Base-by-base conservation (phyloP, 768 basidiomycete species). In the Mycena metata region DNA sequence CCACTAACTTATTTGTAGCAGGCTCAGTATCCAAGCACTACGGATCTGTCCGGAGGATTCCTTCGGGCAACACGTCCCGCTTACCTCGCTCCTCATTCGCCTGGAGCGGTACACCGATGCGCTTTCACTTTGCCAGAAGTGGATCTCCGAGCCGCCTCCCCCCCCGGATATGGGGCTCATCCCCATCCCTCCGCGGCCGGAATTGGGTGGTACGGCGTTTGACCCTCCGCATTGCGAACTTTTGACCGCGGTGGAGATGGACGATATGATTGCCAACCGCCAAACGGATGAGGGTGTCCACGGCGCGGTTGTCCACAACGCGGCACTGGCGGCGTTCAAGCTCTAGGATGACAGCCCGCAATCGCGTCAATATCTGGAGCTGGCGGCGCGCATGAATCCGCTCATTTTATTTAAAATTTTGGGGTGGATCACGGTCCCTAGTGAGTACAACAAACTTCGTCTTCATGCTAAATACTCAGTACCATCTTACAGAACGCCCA, bases 351-450 rank as follows among this genome's bases (percentile, higher is more conserved):
- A 51, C 60, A 50, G 47, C 23, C 46, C 60, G 1, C 36, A 61
- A 36, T 50, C 49, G 16, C 60, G 39, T 2, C 60, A 61, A 30
- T 61, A 61, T 42, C 47, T 61, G 13, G 60, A 51, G 60, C 60
- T 51, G 1, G 60, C 35, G 3, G 35, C 39, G 7, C 35, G 47
- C 4, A 42, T 61, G 15, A 51, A 61, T 23, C 60, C 60, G 0
- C 36, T 61, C 23, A 61, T 61, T 30, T 41, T 61, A 24, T 61
- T 61, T 23, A 61, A 61, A 47, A 61, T 61, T 23, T 49, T 61
- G 33, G 60, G 60, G 15, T 47, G 35, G 1, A 61, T 61, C 35
- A 21, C 21, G 12, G 51, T 51, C 9, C 60, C 60, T 8, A 61
- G 60, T 51, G 9, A 15, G 47, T 10, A 6, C 33, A 19, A 5